Base-by-base conservation (phyloP, 139 green algal genomes). In the Coelastrella sp. region DNA sequence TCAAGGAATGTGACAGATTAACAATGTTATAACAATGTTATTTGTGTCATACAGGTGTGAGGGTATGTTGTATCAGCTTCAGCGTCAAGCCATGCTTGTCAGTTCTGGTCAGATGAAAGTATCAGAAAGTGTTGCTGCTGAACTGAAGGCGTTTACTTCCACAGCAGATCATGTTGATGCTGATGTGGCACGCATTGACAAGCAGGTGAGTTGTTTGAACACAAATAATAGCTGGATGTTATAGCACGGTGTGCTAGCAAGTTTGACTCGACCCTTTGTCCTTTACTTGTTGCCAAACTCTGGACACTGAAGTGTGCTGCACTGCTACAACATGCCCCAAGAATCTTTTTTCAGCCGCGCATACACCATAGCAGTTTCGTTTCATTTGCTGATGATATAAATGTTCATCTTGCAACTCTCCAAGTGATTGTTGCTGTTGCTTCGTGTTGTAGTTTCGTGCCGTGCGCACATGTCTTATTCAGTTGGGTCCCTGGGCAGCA, bases 401-500 rank as follows among this genome's bases (percentile, higher is more conserved):
- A n/a, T 57, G 45, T 13, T 23, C 15, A 57, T 9, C 45, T 57
- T 1, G 45, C 45, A 57, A 13, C 45, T 57, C 45, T 57, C 45
- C n/a, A n/a, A n/a, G n/a, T n/a, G 45, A 9, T 57, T 27, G 5
- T 21, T 27, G 53, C 35, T 51, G 34, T 50, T 51, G 66, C 34
- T 74, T 34, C 32, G 27, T 9, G 0, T 30, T 73, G 76, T 57
- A 83, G 76, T 23, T 83, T 35, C 53, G 57, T 41, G 59, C 51
- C 40, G 57, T 63, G 8, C 35, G 30, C n/a, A 41, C 25, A 3
- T 83, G 76, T 57, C 37, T 83, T 23, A 30, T 38, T 11, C 35
- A 34, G 25, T 35, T 83, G 25, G 76, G 76, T 23, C 57, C 76
- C 23, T 83, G 76, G 76, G 37, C n/a, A 59, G 76, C 53, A 53